These are phyloP conservation scores for Kluyveromyces wickerhamii DNA, from an alignment of 805 yeast species.

Conservation along the genomic window DNA sequence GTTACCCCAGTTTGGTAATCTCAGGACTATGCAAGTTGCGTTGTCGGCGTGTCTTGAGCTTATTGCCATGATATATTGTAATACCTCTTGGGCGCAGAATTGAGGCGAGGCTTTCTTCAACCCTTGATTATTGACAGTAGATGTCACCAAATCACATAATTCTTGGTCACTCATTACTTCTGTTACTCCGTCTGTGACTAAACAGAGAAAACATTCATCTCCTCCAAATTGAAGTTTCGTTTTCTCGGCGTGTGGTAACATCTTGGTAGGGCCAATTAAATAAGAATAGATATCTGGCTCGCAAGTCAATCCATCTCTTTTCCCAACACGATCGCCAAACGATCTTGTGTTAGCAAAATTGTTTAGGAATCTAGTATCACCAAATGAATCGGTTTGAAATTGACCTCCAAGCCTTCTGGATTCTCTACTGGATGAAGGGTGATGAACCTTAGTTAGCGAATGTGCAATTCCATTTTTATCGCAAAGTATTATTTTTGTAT, in stretches of 20 bases:
- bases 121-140: conserved; percentile 55
- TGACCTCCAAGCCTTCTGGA: conserved; percentile 59
- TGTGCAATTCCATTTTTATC: conserved; percentile 77
- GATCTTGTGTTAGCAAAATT: conserved; percentile 86
- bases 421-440: conserved; percentile 78
- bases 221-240: conserved; percentile 53
- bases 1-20: conserved; percentile 86
- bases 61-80: conserved; percentile 72
- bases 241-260: conserved; percentile 32
- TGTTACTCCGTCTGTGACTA: conserved; percentile 84
- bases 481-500: conserved; percentile 78
- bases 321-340: conserved; percentile 81
- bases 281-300: conserved; percentile 81
- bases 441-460: conserved; percentile 72
- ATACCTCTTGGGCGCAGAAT: conserved; percentile 75
- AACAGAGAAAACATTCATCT: conserved; percentile 75
- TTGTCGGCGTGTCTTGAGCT: conserved; percentile 79
- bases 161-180: conserved; percentile 82
- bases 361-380: conserved; percentile 73
- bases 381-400: conserved; percentile 80
- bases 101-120: conserved; percentile 71
- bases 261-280: conserved; percentile 52
- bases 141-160: conserved; percentile 73
- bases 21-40: conserved; percentile 81
- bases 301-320: conserved; percentile 77